Evolutionary conservation across 2,329 filamentous ascomycete genomes (phyloP), one percentile per base, ranked within the genome.

Genomic region (Beauveria sp.): DNA sequence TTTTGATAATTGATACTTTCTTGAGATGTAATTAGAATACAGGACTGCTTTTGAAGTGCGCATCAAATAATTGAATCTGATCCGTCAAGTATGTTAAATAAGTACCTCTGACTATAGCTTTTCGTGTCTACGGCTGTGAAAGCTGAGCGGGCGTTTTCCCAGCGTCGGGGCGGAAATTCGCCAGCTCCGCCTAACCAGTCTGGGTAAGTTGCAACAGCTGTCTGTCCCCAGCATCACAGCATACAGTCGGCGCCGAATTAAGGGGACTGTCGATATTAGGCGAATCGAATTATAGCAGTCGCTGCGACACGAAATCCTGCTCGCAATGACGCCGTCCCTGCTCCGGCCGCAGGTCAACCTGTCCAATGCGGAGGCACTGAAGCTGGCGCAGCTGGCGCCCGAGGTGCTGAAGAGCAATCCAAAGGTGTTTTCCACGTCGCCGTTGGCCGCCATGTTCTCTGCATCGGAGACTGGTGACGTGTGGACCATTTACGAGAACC

Each of bases 401-500:
- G 69, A 68, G 57, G 78, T 87, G 63, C 76, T 87, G 62, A 74
- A 75, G 65, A 82, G 74, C 68, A 81, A 81, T 50, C 79, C 81
- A 7, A 81, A 79, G 65, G 77, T 79, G 40, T 78, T 83, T 63
- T 82, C 81, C 5, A 75, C 79, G n/a, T 85, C 83, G 38, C 77
- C 81, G 3, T 67, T 87, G 10, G 68, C 71, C 28, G 81, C 81
- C 9, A 72, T 87, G 3, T 79, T 85, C 67, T 77, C 81, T 1
- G 74, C 81, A 1, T 73, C 81, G 34, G 93, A 97, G 72, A 87
- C 86, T 0, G 81, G 89, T 60, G 91, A 96, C 66, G 81, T 90
- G 70, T 98, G 93, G 92, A 83, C 83, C 18, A 85, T 85, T 49
- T 90, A 95, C 74, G 93, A 98, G 76, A 95, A 96, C 71, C 82